Base-by-base conservation (phyloP, 177 flowering plant genomes). In the Telopea speciosissima region DNA sequence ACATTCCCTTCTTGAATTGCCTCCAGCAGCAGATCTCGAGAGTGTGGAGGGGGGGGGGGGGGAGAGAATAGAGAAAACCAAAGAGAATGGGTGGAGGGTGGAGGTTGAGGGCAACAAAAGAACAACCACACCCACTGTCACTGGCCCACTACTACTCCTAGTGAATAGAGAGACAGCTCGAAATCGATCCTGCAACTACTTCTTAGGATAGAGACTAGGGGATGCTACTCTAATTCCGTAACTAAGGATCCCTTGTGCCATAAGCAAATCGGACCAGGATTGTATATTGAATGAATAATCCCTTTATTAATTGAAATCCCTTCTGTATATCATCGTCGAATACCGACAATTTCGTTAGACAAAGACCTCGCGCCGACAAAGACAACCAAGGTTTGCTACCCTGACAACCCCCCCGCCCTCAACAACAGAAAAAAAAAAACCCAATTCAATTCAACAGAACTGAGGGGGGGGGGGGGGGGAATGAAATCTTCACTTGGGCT, bases 321-420 rank as follows among this genome's bases (percentile, higher is more conserved):
- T 67, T 59, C 72, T 67, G 65, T 70, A 68, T 68, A 62, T 73
- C 71, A 78, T 78, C 79, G 76, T 65, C 66, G 79, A 6, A 82
- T 75, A 79, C 78, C 66, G 85, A 82, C 81, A 85, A 84, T 83
- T 86, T 81, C 87, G 85, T 85, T 87, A 85, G 89, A 87, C 81
- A 86, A 86, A 62, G 83, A 86, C 83, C 76, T 74, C 45, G 75
- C 85, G 87, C 89, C 88, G 86, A 86, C 90, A 78, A 68, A 72
- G 58, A 52, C 58, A 65, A 68, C 67, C 64, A 61, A 45, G 61
- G 49, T 63, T 69, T 68, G 68, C 65, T 59, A 52, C 67, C 22
- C 40, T 26, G 62, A 56, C 70, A 54, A 64, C 33, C 71, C 28
- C 72, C 68, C 58, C 33, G 5, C n/a, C 31, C 31, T 3, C 31